Percentiles rank a stretch among this genome's conserved stretches.
phyloP scores from a whole-genome alignment of 2,329 filamentous ascomycete species.

The Aspergillus flavus region DNA sequence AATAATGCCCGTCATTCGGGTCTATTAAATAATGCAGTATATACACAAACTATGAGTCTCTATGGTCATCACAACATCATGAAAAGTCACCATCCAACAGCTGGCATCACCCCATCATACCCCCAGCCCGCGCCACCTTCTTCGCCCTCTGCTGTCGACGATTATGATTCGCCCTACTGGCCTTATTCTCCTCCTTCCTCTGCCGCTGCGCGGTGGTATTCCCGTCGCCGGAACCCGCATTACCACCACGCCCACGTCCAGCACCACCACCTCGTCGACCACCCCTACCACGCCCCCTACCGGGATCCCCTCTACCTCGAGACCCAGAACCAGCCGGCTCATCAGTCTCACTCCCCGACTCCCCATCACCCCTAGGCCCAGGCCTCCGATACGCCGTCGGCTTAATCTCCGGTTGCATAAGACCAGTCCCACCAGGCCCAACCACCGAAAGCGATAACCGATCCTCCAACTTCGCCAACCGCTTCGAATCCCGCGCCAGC shows the following conservation, averaged over 20 bases:
- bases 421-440: conserved; percentile 24
- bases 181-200: conserved; percentile 80
- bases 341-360: conserved; percentile 46
- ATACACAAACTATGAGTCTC: conserved; percentile 1
- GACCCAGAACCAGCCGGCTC: conserved; percentile 33
- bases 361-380: conserved; percentile 47
- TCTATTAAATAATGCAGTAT: neutral
- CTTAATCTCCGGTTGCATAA: conserved; percentile 63
- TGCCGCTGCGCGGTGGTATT: conserved; percentile 71
- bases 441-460: conserved; percentile 69
- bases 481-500: conserved; percentile 71
- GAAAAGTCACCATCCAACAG: neutral
- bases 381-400: conserved; percentile 65
- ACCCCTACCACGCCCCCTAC: conserved; percentile 48
- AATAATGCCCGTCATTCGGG: neutral
- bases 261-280: conserved; percentile 53
- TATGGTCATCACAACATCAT: conserved; percentile 7
- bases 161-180: conserved; percentile 82
- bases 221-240: conserved; percentile 61
- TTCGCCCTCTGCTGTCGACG: conserved; percentile 69
- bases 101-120: conserved; percentile 32
- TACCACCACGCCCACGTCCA: conserved; percentile 51
- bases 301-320: conserved; percentile 27
- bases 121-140: conserved; percentile 63
- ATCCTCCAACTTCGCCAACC: conserved; percentile 69